Evolutionary conservation across 2,329 filamentous ascomycete species (phyloP).

Genomic region (Sclerotinia borealis): DNA sequence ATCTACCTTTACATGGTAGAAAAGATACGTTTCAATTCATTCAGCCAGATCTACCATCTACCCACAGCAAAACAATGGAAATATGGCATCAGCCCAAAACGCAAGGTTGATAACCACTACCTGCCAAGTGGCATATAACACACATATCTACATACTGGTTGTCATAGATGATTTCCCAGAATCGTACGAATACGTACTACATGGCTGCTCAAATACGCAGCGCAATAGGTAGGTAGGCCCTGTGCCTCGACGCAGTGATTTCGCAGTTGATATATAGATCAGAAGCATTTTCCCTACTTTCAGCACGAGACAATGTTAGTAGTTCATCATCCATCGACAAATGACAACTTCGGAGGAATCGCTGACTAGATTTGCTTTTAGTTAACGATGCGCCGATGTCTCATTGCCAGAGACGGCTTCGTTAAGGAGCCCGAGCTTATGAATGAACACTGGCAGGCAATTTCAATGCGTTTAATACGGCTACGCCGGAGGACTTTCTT

Average conservation of each 20-base stretch:
- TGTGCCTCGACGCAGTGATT: too few species aligned
- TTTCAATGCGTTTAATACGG: neutral
- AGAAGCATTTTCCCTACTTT: neutral
- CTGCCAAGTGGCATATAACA: neutral
- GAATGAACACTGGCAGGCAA: neutral
- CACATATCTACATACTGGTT: neutral
- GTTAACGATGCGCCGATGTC: too few species aligned
- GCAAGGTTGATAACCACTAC: neutral
- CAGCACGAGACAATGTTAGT: too few species aligned
- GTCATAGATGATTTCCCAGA: neutral
- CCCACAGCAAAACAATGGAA: too few species aligned
- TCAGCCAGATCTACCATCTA: too few species aligned
- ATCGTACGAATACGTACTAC: neutral
- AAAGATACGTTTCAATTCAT: too few species aligned
- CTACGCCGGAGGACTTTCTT: neutral
- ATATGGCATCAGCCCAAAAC: neutral
- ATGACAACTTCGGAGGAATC: neutral
- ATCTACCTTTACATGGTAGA: too few species aligned
- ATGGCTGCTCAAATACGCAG: neutral
- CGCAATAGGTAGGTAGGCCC: too few species aligned
- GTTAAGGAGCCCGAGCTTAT: neutral
- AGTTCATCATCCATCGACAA: too few species aligned
- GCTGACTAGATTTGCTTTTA: too few species aligned
- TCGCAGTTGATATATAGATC: neutral
- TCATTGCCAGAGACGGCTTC: neutral